Evolutionary conservation across 306 rosid genomes (phyloP), one percentile per base, ranked within the genome.

Genomic region (Vachellia pachyceras): DNA sequence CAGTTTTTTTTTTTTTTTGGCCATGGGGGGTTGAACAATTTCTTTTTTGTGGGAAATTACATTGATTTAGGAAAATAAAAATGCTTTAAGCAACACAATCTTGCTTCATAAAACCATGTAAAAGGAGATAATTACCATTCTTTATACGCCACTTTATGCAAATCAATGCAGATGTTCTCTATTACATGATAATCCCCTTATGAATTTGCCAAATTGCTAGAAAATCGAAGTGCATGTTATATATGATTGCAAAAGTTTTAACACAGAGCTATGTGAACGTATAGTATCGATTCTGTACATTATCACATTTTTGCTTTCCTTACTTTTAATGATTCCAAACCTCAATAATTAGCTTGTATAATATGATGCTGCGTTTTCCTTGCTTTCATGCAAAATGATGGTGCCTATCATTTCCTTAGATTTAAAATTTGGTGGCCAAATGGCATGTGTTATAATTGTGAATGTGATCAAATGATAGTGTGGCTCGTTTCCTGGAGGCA

Each of bases 401-500:
- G 65, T 77, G 68, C 65, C 60, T 63, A 77, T 77, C 41, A 42
- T 8, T 71, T 36, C 67, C 37, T 67, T 52, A 42, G 61, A 66
- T 69, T 81, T 73, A 25, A 79, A 44, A 41, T 80, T 83, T 66
- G 52, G 72, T 45, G 33, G 47, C 54, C 70, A 71, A 79, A 40
- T 77, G 73, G 65, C 82, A 82, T 72, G 23, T 25, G 72, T 80
- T 74, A 60, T 87, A 40, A 83, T 85, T 81, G 55, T 37, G 47
- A 47, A 69, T 74, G 46, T 82, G 60, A 44, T 81, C 68, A 81
- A 37, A 80, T 85, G 81, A 47, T 66, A 95, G 99, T 65, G 99
- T 95, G 90, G 98, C 99, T 82, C 98, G 72, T 80, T 95, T 95
- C 92, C 79, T 95, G 92, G 99, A 95, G 84, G 90, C 99, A 79